Evolutionary conservation across 2,329 filamentous ascomycete species (phyloP).

Genomic region (Hypomyces rosellus): DNA sequence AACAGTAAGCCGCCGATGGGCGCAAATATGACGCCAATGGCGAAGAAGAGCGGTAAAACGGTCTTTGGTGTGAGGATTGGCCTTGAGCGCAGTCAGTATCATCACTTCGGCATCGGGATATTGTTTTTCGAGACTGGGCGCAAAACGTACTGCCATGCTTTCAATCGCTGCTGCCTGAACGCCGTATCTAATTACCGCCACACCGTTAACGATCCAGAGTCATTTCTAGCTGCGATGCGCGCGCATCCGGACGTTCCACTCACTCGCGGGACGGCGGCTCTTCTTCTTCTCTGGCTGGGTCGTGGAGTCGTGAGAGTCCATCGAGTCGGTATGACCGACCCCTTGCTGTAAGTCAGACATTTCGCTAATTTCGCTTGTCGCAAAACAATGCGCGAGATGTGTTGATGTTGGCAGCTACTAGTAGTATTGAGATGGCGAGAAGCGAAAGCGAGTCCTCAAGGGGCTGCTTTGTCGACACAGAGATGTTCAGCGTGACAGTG

Average conservation of each 20-base stretch:
- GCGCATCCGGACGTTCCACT: slow-evolving; percentile 32
- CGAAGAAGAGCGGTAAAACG: slow-evolving; percentile 84
- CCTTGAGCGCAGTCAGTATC: slow-evolving; percentile 45
- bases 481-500: slow-evolving; percentile 5
- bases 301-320: slow-evolving; percentile 47
- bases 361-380: slow-evolving; percentile 19
- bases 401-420: not conserved
- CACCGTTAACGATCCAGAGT: not conserved
- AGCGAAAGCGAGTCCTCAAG: slow-evolving; percentile 6
- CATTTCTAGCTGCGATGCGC: not conserved
- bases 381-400: slow-evolving; percentile 7
- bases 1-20: slow-evolving; percentile 83
- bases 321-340: slow-evolving; percentile 45
- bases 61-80: slow-evolving; percentile 95
- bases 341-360: slow-evolving; percentile 45
- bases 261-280: slow-evolving; percentile 86
- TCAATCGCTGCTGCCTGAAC: slow-evolving; percentile 92
- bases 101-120: slow-evolving; percentile 12
- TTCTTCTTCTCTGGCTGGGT: slow-evolving; percentile 70
- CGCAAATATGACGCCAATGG: slow-evolving; percentile 84
- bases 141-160: slow-evolving; percentile 88
- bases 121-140: not conserved
- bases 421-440: slow-evolving; percentile 2
- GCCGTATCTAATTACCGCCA: slow-evolving; percentile 65
- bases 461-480: slow-evolving; percentile 6